Percentiles rank a stretch among this genome's conserved stretches.
phyloP scores from a whole-genome alignment of 495 filamentous ascomycete genomes.

The Aspergillus indologenus region DNA sequence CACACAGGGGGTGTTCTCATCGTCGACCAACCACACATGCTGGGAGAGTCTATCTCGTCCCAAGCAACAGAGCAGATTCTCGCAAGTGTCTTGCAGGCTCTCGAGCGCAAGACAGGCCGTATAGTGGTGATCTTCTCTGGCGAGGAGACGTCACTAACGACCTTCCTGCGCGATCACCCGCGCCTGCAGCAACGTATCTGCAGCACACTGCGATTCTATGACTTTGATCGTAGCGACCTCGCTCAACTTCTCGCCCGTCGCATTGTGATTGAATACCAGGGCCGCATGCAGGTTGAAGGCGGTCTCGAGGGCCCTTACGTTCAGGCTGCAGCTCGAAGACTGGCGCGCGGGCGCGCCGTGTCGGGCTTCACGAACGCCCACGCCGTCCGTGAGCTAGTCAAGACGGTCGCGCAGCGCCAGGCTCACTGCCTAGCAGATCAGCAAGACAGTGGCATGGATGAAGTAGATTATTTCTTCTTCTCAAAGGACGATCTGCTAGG shows the following conservation, averaged over 20 bases:
- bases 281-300: slow-evolving; percentile 52
- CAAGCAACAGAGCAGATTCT: slow-evolving; percentile 14
- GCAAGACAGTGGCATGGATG: slow-evolving; percentile 21
- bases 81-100: slow-evolving; percentile 10
- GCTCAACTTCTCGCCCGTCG: slow-evolving; percentile 10
- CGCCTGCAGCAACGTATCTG: slow-evolving; percentile 59
- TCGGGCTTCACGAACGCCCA: slow-evolving; percentile 48
- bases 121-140: slow-evolving; percentile 66
- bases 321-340: slow-evolving; percentile 52
- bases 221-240: slow-evolving; percentile 48
- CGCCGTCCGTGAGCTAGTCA: slow-evolving; percentile 18
- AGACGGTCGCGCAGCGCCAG: slow-evolving; percentile 39
- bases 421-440: slow-evolving; percentile 45
- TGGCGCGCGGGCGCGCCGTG: slow-evolving; percentile 53
- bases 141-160: slow-evolving; percentile 64
- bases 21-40: slow-evolving; percentile 61
- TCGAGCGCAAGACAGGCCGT: slow-evolving; percentile 48
- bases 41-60: slow-evolving; percentile 16
- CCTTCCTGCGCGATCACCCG: slow-evolving; percentile 65
- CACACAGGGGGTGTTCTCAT: slow-evolving; percentile 48
- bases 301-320: slow-evolving; percentile 56
- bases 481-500: slow-evolving; percentile 21
- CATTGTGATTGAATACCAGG: slow-evolving; percentile 30
- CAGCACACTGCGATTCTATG: slow-evolving; percentile 57
- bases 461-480: slow-evolving; percentile 21